Evolutionary conservation across 306 rosid genomes (phyloP), one percentile per base, ranked within the genome.

Genomic region (Medicago ruthenica): DNA sequence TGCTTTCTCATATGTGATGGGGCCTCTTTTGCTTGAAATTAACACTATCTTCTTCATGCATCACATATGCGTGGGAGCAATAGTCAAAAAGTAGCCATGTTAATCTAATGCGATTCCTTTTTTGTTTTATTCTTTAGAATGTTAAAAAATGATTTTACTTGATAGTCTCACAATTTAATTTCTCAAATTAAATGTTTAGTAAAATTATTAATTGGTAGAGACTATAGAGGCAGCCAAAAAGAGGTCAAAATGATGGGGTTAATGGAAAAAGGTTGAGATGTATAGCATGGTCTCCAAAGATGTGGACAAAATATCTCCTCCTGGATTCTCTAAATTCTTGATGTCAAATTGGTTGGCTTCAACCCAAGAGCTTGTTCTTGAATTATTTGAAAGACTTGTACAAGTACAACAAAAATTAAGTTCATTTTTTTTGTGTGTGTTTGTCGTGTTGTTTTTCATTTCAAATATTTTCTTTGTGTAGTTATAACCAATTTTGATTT

Each of bases 231-330:
- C 78, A 73, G 74, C 88, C 55, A 84, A 86, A 81, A 83, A 60
- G 79, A 79, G 81, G 82, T 79, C 74, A 84, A 78, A 86, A 34
- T 87, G 90, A 87, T 93, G 93, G 87, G 83, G 74, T 85, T 78
- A 79, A 85, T 82, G 83, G 64, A 22, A 82, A 83, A 81, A 76
- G 47, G 81, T 79, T 65, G 80, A 71, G 87, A 78, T 80, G 82
- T 72, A 73, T 87, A 85, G 51, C 76, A 66, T 84, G 97, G 96
- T 91, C 98, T 86, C 96, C 81, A 89, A 91, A 93, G 93, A 86
- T 77, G 86, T 76, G 87, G 93, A 91, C 98, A 93, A 71, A 85
- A 91, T 74, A 93, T 93, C 97, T 86, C 70, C 75, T 76, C 87
- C 83, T 89, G 84, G 92, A 89, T 91, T 87, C 91, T 80, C 82